Base-by-base conservation (phyloP, 2,329 filamentous ascomycete genomes). In the Pseudocercospora musae region DNA sequence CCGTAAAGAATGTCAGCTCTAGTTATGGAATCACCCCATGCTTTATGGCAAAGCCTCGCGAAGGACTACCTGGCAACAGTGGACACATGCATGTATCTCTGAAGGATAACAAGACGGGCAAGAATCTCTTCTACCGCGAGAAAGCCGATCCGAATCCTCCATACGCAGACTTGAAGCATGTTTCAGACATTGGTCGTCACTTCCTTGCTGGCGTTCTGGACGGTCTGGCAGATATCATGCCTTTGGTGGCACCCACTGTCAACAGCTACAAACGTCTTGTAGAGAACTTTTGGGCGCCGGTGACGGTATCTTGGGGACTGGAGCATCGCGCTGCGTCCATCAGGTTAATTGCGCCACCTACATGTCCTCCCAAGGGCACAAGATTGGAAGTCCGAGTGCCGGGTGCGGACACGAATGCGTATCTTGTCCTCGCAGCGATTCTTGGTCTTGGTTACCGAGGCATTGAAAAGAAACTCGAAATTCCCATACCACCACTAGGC, bases 191-290 rank as follows among this genome's bases (percentile, higher is more conserved):
- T 15, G 95, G 95, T 1, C 87, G 94, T 10, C 89, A 98, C 69
- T 99, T 99, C 79, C 85, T 99, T 0, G 95, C 95, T 0, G 95
- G 95, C 7, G 78, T 99, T 1, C 83, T 99, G 0, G 89, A 91
- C 23, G 95, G 94, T 13, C 84, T 99, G 3, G 92, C 95, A 1
- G 92, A 97, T 73, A 87, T 98, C 69, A 99, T 99, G 95, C 95
- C 95, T 0, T 82, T 98, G 62, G 82, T 99, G 11, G 95, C 94
- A 0, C 95, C 95, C 0, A 99, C 92, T 0, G 86, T 99, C 73
- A 99, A 99, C 83, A 96, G 91, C 65, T 99, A 99, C 83, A 99
- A 99, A 80, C 89, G 95, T 3, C 84, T 99, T 0, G 95, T 99
- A 2, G 95, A 99, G 81, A 98, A 98, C 79, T 98, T 97, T 79